Conservation (phyloP, 768 basidiomycete genomes). For the Gloeostereum incarnatum region DNA sequence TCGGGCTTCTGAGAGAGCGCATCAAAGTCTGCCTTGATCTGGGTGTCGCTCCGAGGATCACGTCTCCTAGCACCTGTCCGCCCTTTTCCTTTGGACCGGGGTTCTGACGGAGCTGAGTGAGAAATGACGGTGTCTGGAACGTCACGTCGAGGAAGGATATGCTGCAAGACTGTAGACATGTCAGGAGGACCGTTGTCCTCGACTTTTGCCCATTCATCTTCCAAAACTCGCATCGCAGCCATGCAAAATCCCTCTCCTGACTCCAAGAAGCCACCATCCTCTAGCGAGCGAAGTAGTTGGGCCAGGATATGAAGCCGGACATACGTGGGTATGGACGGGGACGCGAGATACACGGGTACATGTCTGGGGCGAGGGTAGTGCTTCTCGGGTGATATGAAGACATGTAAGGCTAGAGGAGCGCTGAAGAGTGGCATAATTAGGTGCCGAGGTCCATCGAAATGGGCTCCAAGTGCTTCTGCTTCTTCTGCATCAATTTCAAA, state of each 20-base stretch:
- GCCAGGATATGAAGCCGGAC: constrained; percentile 77
- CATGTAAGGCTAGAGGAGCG: constrained; percentile 56
- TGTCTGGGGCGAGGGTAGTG: constrained; percentile 34
- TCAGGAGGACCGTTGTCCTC: constrained; percentile 71
- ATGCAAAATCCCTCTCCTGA: constrained; percentile 67
- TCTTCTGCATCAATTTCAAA: constrained; percentile 34
- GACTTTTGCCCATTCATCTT: constrained; percentile 58
- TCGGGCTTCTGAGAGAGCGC: constrained; percentile 26
- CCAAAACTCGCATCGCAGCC: constrained; percentile 58
- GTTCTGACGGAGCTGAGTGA: constrained; percentile 7
- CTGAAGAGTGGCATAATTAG: constrained; percentile 56
- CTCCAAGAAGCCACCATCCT: constrained; percentile 45
- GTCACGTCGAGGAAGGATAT: constrained; percentile 39
- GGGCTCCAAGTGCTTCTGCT: constrained; percentile 48
- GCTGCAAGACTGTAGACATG: constrained; percentile 53
- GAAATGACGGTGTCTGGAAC: neutral
- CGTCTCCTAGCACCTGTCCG: constrained; percentile 13
- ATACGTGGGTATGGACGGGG: constrained; percentile 63
- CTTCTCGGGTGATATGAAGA: constrained; percentile 44
- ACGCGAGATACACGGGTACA: constrained; percentile 70
- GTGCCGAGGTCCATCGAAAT: constrained; percentile 33
- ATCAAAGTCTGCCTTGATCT: constrained; percentile 48
- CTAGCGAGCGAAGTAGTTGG: constrained; percentile 47
- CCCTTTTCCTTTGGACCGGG: constrained; percentile 9
- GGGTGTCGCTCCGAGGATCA: constrained; percentile 36